Conservation (phyloP, 2,329 filamentous ascomycete genomes). For the Cercospora berteroae region DNA sequence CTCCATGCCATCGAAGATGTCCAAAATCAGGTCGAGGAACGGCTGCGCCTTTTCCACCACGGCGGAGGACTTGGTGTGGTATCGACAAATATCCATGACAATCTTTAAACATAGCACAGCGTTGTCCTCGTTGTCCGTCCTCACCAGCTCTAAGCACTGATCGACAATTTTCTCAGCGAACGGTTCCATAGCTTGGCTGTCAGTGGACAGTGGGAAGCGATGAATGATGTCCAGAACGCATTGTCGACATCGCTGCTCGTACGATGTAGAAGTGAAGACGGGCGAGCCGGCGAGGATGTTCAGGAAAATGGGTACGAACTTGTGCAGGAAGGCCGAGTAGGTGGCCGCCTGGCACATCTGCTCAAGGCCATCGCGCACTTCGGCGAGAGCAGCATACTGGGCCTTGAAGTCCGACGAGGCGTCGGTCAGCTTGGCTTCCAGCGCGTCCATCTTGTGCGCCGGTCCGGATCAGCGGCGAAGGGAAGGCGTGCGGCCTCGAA, state of each 20-base stretch:
- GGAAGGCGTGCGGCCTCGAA: background rate
- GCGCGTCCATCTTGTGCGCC: conserved; percentile 40
- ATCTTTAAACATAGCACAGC: conserved; percentile 98
- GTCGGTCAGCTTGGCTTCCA: conserved; percentile 50
- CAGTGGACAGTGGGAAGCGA: conserved; percentile 67
- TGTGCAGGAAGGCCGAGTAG: conserved; percentile 79
- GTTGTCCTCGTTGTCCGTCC: conserved; percentile 96
- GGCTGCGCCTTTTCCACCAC: conserved; percentile 79
- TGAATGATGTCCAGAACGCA: conserved; percentile 93
- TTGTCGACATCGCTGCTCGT: conserved; percentile 91
- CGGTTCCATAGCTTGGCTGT: conserved; percentile 72
- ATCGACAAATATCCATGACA: conserved; percentile 92
- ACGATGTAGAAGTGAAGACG: conserved; percentile 85
- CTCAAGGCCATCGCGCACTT: conserved; percentile 88
- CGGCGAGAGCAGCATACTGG: conserved; percentile 77
- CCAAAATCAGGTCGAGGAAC: conserved; percentile 87
- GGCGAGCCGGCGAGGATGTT: conserved; percentile 80
- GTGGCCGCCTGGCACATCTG: conserved; percentile 74
- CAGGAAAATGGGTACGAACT: conserved; percentile 86
- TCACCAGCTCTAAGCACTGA: conserved; percentile 81
- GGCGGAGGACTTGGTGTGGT: conserved; percentile 70
- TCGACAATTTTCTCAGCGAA: conserved; percentile 88
- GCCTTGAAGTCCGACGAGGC: conserved; percentile 64
- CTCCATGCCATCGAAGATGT: conserved; percentile 94
- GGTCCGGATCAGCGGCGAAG: background rate